A percentile compares a stretch with the other conserved stretches of the same genome.
These are phyloP conservation scores for Candida quercuum DNA, from an alignment of 805 yeast genomes.

Conservation along the genomic window DNA sequence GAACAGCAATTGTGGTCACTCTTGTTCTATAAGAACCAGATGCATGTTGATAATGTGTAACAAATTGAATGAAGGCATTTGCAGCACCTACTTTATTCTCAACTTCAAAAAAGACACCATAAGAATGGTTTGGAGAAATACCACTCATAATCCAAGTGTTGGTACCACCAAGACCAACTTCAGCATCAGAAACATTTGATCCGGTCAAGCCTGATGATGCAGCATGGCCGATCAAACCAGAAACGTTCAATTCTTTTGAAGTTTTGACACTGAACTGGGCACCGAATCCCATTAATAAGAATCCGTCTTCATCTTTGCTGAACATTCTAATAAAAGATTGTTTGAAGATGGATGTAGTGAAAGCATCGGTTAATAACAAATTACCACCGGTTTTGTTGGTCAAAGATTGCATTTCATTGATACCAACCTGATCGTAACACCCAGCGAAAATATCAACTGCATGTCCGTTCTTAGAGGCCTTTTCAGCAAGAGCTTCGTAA, in stretches of 20 bases:
- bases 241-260: conserved; percentile 78
- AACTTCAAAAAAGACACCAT: conserved; percentile 86
- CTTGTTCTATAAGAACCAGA: conserved; percentile 84
- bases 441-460: conserved; percentile 57
- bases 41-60: conserved; percentile 93
- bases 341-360: conserved; percentile 61
- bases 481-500: conserved; percentile 44
- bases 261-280: conserved; percentile 86
- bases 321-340: conserved; percentile 63
- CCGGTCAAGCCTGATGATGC: conserved; percentile 59
- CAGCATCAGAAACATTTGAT: conserved; percentile 81
- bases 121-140: conserved; percentile 82
- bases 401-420: conserved; percentile 58
- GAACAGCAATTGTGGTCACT: conserved; percentile 77
- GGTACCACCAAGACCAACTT: conserved; percentile 91
- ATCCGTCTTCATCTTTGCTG: conserved; percentile 82
- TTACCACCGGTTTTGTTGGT: conserved; percentile 58
- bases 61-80: conserved; percentile 64
- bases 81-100: conserved; percentile 34
- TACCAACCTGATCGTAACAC: conserved; percentile 64
- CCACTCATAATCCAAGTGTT: conserved; percentile 83
- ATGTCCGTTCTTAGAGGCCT: conserved; percentile 44
- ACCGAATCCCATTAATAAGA: conserved; percentile 83
- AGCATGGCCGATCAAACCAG: conserved; percentile 94
- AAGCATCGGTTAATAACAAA: conserved; percentile 58